Evolutionary conservation across 306 rosid species (phyloP).

Genomic region (Casuarina equisetifolia): DNA sequence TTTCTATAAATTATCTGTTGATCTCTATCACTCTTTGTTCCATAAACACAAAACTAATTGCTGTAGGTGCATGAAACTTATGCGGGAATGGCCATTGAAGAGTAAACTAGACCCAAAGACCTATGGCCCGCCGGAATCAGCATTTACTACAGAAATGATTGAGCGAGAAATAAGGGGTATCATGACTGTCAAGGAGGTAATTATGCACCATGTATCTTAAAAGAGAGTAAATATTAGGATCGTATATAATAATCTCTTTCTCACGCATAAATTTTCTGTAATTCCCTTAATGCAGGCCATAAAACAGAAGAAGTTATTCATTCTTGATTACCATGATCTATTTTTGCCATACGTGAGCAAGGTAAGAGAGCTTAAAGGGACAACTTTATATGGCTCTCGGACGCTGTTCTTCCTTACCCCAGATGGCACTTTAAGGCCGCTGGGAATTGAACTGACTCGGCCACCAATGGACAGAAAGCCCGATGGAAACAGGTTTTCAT

Average conservation of each 20-base stretch:
- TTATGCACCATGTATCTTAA: not conserved
- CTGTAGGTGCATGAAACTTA: not conserved
- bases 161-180: slow-evolving; percentile 59
- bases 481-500: slow-evolving; percentile 61
- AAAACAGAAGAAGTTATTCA: slow-evolving; percentile 58
- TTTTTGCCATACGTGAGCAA: slow-evolving; percentile 61
- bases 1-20: no score
- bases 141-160: slow-evolving; percentile 55
- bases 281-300: slow-evolving; percentile 47
- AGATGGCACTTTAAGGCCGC: slow-evolving; percentile 48
- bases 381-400: slow-evolving; percentile 79
- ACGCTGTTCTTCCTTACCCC: slow-evolving; percentile 61
- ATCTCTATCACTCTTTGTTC: no score
- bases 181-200: slow-evolving; percentile 54
- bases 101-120: slow-evolving; percentile 66
- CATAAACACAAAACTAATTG: no score
- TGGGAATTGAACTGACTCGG: slow-evolving; percentile 76
- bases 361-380: slow-evolving; percentile 56
- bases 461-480: slow-evolving; percentile 68
- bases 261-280: not conserved
- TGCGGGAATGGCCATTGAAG: slow-evolving; percentile 90
- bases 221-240: no score
- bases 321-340: slow-evolving; percentile 80
- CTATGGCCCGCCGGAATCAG: slow-evolving; percentile 72
- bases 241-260: not conserved